These are phyloP conservation scores for Zasmidium angulare DNA, from an alignment of 2,329 filamentous ascomycete genomes.

Conservation along the genomic window DNA sequence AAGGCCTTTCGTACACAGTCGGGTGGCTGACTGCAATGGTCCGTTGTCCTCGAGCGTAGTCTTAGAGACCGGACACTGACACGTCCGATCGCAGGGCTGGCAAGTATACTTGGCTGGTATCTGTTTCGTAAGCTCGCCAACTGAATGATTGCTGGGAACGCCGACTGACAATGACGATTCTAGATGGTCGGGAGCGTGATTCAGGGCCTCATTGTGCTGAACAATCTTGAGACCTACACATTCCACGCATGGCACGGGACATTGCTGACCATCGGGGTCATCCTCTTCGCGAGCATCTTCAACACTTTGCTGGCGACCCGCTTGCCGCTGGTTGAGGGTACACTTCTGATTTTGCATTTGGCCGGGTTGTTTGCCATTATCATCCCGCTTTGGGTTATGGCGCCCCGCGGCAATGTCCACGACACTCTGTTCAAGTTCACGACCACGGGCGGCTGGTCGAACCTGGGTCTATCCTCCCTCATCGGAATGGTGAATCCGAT, in stretches of 20 bases:
- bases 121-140: not conserved
- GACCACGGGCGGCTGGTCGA: not conserved
- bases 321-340: constrained; percentile 43
- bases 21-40: constrained; percentile 45
- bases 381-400: constrained; percentile 41
- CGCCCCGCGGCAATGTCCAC: not conserved
- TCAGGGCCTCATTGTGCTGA: constrained; percentile 41
- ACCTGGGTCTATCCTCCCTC: not conserved
- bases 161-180: no score
- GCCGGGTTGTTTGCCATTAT: constrained; percentile 56
- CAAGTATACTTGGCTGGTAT: not conserved
- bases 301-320: constrained; percentile 50
- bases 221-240: constrained; percentile 36
- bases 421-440: not conserved
- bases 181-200: constrained; percentile 39
- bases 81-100: constrained; percentile 33
- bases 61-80: constrained; percentile 42
- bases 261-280: constrained; percentile 42
- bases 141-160: no score
- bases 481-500: not conserved
- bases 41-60: no score
- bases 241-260: constrained; percentile 41
- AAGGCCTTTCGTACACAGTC: constrained; percentile 45
- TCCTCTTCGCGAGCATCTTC: constrained; percentile 42
- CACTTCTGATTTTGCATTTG: constrained; percentile 47